Evolutionary conservation across 148 eudicot genomes (phyloP), one percentile per base, ranked within the genome.

Genomic region (Cornus controversa): DNA sequence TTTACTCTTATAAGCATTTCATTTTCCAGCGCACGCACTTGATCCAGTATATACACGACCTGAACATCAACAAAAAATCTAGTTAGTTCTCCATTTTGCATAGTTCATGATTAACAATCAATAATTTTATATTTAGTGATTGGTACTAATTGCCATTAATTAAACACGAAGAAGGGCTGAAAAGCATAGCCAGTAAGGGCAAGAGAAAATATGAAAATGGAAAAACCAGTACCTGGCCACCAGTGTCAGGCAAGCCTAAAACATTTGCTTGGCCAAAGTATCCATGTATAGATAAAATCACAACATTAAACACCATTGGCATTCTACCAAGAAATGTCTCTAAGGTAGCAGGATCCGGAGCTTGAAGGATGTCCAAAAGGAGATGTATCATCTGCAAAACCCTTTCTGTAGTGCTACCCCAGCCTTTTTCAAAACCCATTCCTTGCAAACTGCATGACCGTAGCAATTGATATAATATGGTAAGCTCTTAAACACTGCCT

Each of bases 241-340:
- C 99, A 71, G 98, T 96, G 77, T 96, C 99, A 26, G 99, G 99
- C 90, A 96, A 89, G 60, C 98, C 99, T 34, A 96, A 80, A 10
- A 96, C 99, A 87, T 96, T 92, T 70, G 99, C 99, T 84, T 96
- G 99, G 47, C 99, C 99, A 82, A 96, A 96, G 85, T 90, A 96
- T 69, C 99, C 99, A 81, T 96, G 99, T 28, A 84, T 11, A 2
- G 99, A 96, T 74, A 96, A 82, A 69, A 96, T 90, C 75, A 90
- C 99, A 65, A 96, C 98, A 78, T 91, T 92, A 79, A 96, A 96
- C 74, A 96, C 97, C 99, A 96, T 93, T 1, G 98, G 99, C 42
- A 93, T 81, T 90, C 91, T 86, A 76, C 98, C 98, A 76, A 96
- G 98, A 79, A 96, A 96, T 25, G 86, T 90, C 85, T 96, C 99